Conservation (phyloP, 2,329 filamentous ascomycete species). For the Coniella vitis region DNA sequence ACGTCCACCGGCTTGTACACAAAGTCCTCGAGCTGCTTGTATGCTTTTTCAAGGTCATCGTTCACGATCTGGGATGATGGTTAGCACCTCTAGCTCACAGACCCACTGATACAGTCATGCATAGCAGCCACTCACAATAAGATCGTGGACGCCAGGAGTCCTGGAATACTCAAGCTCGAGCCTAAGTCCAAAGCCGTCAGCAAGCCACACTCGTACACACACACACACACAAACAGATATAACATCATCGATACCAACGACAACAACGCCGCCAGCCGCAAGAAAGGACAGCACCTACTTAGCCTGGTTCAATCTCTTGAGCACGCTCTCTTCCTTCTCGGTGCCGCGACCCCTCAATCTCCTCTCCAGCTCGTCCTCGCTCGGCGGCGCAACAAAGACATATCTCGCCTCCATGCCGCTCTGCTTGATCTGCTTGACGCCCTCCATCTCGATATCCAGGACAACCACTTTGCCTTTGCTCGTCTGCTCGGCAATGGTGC, state of each 20-base stretch:
- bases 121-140: slow-evolving; percentile 18
- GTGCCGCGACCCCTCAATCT: slow-evolving; percentile 69
- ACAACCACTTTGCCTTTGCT: slow-evolving; percentile 69
- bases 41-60: slow-evolving; percentile 42
- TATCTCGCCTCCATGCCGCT: slow-evolving; percentile 70
- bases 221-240: background rate
- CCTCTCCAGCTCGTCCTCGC: slow-evolving; percentile 64
- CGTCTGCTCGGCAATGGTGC: slow-evolving; percentile 69
- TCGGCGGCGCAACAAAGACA: slow-evolving; percentile 79
- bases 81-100: background rate
- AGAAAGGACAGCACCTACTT: slow-evolving; percentile 25
- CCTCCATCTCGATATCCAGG: slow-evolving; percentile 97
- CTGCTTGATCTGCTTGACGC: slow-evolving; percentile 86
- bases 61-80: slow-evolving; percentile 25
- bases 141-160: slow-evolving; percentile 51
- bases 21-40: slow-evolving; percentile 44
- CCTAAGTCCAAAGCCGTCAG: slow-evolving; percentile 3
- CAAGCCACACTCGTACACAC: background rate
- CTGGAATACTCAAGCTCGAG: slow-evolving; percentile 68
- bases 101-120: background rate
- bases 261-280: no score
- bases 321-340: slow-evolving; percentile 67
- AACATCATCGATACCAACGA: no score
- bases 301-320: slow-evolving; percentile 64
- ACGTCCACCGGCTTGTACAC: slow-evolving; percentile 31